These are phyloP conservation scores for Pseudopyricularia javanii DNA, from an alignment of 2,329 filamentous ascomycete genomes.

Conservation along the genomic window DNA sequence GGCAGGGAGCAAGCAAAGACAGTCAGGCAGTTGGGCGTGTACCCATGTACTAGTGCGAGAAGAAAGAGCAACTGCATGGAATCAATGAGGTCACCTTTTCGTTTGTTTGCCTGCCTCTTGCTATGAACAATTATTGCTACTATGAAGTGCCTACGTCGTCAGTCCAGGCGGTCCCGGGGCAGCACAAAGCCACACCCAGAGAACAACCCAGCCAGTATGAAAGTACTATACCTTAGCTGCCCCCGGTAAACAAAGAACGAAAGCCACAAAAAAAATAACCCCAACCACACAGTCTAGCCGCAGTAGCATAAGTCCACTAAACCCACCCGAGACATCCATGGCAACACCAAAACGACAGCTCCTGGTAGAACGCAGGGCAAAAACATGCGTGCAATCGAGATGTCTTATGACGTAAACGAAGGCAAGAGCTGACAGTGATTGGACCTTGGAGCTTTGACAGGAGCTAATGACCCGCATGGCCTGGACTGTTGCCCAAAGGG, in stretches of 20 bases:
- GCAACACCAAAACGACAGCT: not conserved
- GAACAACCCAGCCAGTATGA: not conserved
- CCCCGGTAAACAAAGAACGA: not conserved
- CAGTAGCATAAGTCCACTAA: not conserved
- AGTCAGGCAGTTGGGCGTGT: not conserved
- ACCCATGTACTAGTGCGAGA: not conserved
- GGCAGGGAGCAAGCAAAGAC: not conserved
- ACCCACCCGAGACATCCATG: not conserved
- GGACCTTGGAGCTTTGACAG: not conserved
- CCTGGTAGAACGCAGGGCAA: not conserved
- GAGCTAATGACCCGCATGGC: not conserved
- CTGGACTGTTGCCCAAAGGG: not conserved
- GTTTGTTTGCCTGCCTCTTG: slow-evolving; percentile 2
- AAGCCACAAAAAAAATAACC: not conserved
- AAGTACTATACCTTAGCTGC: too few relatives aligned
- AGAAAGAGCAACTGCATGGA: not conserved
- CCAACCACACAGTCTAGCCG: not conserved
- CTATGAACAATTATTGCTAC: not conserved
- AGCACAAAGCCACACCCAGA: not conserved
- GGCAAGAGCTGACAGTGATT: not conserved
- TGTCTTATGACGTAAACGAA: not conserved
- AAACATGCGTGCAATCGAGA: not conserved
- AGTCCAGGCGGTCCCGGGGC: not conserved
- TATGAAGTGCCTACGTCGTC: not conserved
- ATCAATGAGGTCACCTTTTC: slow-evolving; percentile 9